Base-by-base conservation (phyloP, 2,329 filamentous ascomycete genomes). In the Chaetomium strumarium region DNA sequence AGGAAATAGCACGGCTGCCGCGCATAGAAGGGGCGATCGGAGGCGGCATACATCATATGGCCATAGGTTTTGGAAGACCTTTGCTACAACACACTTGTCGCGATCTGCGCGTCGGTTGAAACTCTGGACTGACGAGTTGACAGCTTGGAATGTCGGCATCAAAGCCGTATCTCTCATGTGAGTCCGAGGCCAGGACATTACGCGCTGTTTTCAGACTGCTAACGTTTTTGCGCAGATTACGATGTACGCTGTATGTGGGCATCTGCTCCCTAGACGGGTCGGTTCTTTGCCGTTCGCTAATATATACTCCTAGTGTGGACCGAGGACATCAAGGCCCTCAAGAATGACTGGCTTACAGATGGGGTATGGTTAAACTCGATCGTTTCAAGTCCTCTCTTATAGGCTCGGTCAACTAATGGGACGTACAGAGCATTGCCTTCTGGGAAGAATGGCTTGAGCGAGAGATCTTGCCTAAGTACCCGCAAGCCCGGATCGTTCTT, bases 371-470 rank as follows among this genome's bases (percentile, higher is more conserved):
- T 12, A 12, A n/a, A 13, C 41, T 56, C n/a, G n/a, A n/a, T 46
- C 20, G 24, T 20, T 41, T 36, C n/a, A n/a, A n/a, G n/a, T 13
- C 11, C n/a, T 16, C 30, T 44, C 38, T 53, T 34, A 7, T 31
- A 17, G 4, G 1, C 16, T 46, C 33, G 34, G 16, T 19, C 9
- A 46, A 33, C 63, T 67, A 58, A 66, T 57, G 14, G 29, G 61
- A 59, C 63, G 5, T 20, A 24, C 61, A 92, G 88, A 91, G 90
- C 62, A 97, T 99, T 60, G 86, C 90, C 46, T 97, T 99, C 68
- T 99, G 93, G 92, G 88, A 97, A 78, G 92, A 97, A 72, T 91
- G 88, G 67, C 83, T 99, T 59, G 93, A 99, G 70, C 88, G 84
- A 57, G 92, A 97, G 74, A 84, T 90, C 56, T 84, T 99, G 29